phyloP scores from a whole-genome alignment of 768 basidiomycete species.

The Kwoniella sp. region DNA sequence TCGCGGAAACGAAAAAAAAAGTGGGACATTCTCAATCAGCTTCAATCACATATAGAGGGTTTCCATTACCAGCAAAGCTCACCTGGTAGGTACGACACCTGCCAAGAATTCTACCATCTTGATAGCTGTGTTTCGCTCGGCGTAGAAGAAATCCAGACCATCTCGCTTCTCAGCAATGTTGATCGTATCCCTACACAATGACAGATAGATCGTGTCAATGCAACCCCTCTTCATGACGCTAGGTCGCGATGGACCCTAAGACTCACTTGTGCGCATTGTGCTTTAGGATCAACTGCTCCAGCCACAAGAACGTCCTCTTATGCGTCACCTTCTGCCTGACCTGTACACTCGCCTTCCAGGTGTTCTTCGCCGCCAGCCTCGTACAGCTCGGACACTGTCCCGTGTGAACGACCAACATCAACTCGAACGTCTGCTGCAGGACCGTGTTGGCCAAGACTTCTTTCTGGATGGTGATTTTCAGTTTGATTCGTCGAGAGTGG shows the following conservation, averaged over 20 bases:
- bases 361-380: conserved; percentile 94
- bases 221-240: not conserved
- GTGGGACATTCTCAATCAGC: not conserved
- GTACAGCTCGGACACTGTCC: conserved; percentile 95
- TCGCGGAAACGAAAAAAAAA: too few species aligned
- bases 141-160: conserved; percentile 96
- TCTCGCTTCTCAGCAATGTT: conserved; percentile 89
- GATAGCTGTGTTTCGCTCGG: conserved; percentile 82
- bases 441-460: conserved; percentile 95
- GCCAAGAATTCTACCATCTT: conserved; percentile 95
- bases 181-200: conserved; percentile 69
- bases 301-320: conserved; percentile 95
- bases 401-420: conserved; percentile 86
- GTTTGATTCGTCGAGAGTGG: conserved; percentile 86
- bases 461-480: conserved; percentile 97
- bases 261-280: conserved; percentile 83
- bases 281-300: conserved; percentile 95
- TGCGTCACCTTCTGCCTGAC: conserved; percentile 99
- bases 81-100: conserved; percentile 86
- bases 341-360: conserved; percentile 96
- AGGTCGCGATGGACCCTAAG: not conserved
- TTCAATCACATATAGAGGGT: too few species aligned
- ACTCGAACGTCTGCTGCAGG: conserved; percentile 94
- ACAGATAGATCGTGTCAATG: not conserved
- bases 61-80: too few species aligned